These are phyloP conservation scores for Penicillium robsamsonii DNA, from an alignment of 495 filamentous ascomycete genomes.

Conservation along the genomic window DNA sequence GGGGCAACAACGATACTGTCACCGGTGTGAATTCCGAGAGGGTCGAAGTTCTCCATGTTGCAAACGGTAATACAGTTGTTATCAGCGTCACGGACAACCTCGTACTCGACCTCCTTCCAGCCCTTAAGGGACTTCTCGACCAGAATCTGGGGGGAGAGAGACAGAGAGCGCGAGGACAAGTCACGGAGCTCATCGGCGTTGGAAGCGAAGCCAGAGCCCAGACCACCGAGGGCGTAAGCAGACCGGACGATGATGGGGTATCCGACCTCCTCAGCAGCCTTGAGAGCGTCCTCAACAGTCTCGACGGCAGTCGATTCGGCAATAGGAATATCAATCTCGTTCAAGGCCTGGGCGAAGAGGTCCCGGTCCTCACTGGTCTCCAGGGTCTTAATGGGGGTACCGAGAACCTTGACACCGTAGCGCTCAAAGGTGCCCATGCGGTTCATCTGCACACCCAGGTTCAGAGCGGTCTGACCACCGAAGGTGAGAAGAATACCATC, in stretches of 20 bases:
- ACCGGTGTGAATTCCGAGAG: constrained; percentile 92
- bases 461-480: constrained; percentile 93
- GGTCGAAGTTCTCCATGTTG: constrained; percentile 99
- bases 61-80: constrained; percentile 99
- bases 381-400: constrained; percentile 89
- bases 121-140: constrained; percentile 99
- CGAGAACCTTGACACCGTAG: constrained; percentile 90
- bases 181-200: constrained; percentile 91
- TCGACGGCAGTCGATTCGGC: constrained; percentile 90
- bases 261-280: constrained; percentile 79
- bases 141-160: constrained; percentile 92
- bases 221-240: constrained; percentile 91
- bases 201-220: constrained; percentile 95
- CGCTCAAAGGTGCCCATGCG: constrained; percentile 93
- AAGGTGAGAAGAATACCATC: constrained; percentile 97
- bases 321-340: constrained; percentile 95
- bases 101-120: constrained; percentile 99
- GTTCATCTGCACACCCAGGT: constrained; percentile 96
- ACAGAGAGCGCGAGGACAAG: constrained; percentile 86
- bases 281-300: constrained; percentile 86
- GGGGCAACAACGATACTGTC: constrained; percentile 97
- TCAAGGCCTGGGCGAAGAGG: constrained; percentile 85
- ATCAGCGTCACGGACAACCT: constrained; percentile 87
- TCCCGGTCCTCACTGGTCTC: constrained; percentile 96
- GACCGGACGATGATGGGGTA: constrained; percentile 98